Evolutionary conservation across 148 eudicot genomes (phyloP).

Genomic region (Rhododendron molle): DNA sequence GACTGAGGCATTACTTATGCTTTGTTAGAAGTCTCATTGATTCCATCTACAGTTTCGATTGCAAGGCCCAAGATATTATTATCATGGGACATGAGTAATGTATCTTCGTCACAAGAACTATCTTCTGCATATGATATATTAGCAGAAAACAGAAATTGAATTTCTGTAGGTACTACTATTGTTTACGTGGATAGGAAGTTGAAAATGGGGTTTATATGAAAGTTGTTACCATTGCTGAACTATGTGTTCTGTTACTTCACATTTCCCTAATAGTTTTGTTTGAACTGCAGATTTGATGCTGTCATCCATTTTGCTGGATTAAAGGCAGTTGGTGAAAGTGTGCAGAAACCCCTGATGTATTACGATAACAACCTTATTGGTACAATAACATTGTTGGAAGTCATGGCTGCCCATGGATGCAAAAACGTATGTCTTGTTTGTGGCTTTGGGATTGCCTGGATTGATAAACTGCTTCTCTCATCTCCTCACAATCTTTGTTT

Average conservation of each 20-base stretch:
- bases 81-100: not conserved
- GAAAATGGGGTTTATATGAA: not conserved
- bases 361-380: conserved; percentile 86
- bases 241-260: not conserved
- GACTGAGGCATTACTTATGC: not conserved
- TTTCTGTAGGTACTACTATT: not conserved
- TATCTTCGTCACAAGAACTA: not conserved
- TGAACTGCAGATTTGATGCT: conserved; percentile 79
- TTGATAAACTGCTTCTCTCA: not conserved
- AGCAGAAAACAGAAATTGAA: not conserved
- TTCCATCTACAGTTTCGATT: not conserved
- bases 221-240: not conserved
- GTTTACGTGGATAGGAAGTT: not conserved
- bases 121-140: not conserved
- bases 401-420: conserved; percentile 92
- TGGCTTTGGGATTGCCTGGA: not conserved
- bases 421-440: conserved; percentile 49
- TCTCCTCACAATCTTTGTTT: not conserved
- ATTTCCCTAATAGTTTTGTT: conserved; percentile 1
- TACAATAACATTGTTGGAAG: conserved; percentile 79
- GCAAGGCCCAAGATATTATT: not conserved
- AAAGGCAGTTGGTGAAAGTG: conserved; percentile 99
- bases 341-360: conserved; percentile 79
- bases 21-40: not conserved
- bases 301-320: conserved; percentile 97